phyloP scores from a whole-genome alignment of 1,139 yeast genomes.

The Saccharomyces hybrid region DNA sequence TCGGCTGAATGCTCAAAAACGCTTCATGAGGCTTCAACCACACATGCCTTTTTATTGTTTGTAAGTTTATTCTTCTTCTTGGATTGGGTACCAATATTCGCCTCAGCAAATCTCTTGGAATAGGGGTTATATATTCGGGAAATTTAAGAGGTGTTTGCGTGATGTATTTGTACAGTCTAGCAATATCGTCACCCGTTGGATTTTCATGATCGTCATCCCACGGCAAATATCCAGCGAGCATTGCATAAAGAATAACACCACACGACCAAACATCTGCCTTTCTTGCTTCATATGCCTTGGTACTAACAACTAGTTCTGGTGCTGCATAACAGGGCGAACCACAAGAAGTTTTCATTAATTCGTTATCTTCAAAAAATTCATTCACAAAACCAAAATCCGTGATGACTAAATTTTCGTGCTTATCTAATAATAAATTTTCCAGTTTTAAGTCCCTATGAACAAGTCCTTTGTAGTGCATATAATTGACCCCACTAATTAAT shows the following conservation, averaged over 20 bases:
- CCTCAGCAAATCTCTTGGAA: slow-evolving; percentile 84
- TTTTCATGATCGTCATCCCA: slow-evolving; percentile 96
- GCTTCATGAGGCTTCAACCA: slow-evolving; percentile 82
- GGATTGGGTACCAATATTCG: slow-evolving; percentile 71
- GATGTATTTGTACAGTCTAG: slow-evolving; percentile 82
- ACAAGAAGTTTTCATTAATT: slow-evolving; percentile 89
- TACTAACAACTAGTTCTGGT: slow-evolving; percentile 88
- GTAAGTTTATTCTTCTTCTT: slow-evolving; percentile 58
- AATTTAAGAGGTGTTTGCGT: slow-evolving; percentile 87
- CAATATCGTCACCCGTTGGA: slow-evolving; percentile 93
- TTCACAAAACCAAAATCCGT: slow-evolving; percentile 89
- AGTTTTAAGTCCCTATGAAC: slow-evolving; percentile 72
- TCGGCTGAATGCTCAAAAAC: slow-evolving; percentile 74
- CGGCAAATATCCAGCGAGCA: slow-evolving; percentile 95
- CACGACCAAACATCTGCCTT: slow-evolving; percentile 96
- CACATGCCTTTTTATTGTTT: slow-evolving; percentile 68
- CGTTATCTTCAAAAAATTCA: slow-evolving; percentile 61
- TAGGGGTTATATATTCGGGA: slow-evolving; percentile 87
- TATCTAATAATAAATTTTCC: slow-evolving; percentile 62
- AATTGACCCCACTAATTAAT: slow-evolving; percentile 85
- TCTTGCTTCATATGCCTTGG: slow-evolving; percentile 82
- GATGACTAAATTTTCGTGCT: slow-evolving; percentile 58
- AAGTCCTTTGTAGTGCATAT: slow-evolving; percentile 59
- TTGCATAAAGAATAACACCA: slow-evolving; percentile 90
- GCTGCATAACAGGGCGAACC: slow-evolving; percentile 99